phyloP scores from a whole-genome alignment of 1,284 basidiomycete species.

The Ceratobasidium sp. region DNA sequence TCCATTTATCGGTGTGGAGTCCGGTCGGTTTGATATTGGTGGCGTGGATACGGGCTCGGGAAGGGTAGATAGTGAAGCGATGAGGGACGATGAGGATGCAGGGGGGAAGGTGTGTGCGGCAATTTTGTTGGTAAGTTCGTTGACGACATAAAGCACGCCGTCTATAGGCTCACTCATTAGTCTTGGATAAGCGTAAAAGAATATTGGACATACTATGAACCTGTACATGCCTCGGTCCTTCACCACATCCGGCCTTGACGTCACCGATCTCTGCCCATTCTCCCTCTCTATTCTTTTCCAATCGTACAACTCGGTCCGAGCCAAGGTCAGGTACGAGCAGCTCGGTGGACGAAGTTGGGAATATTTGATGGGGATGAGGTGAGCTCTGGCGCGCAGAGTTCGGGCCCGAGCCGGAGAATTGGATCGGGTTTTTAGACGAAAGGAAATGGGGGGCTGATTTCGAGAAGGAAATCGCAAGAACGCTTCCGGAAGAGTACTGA shows the following conservation, averaged over 20 bases:
- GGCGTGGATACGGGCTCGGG: not conserved
- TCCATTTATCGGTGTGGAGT: slow-evolving; percentile 67
- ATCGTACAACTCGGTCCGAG: slow-evolving; percentile 72
- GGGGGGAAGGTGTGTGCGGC: slow-evolving; percentile 67
- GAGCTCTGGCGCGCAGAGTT: slow-evolving; percentile 71
- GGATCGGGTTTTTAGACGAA: slow-evolving; percentile 54
- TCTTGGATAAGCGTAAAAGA: not conserved
- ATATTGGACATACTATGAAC: slow-evolving; percentile 66
- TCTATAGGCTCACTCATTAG: slow-evolving; percentile 32
- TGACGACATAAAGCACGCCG: slow-evolving; percentile 68
- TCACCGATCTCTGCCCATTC: slow-evolving; percentile 64
- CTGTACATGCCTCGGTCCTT: slow-evolving; percentile 77
- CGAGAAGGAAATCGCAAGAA: slow-evolving; percentile 68
- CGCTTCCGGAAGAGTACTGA: slow-evolving; percentile 73
- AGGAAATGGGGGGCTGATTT: slow-evolving; percentile 62
- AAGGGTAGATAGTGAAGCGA: slow-evolving; percentile 47
- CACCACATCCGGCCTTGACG: slow-evolving; percentile 64
- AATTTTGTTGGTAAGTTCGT: slow-evolving; percentile 73
- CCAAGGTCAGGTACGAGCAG: slow-evolving; percentile 80
- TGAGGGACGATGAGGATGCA: slow-evolving; percentile 5
- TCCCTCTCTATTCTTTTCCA: slow-evolving; percentile 63
- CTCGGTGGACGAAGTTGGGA: slow-evolving; percentile 63
- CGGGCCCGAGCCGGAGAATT: slow-evolving; percentile 69
- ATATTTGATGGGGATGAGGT: slow-evolving; percentile 77
- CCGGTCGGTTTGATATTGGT: slow-evolving; percentile 52